Evolutionary conservation across 306 rosid genomes (phyloP).

Genomic region (Erythrophleum fordii): DNA sequence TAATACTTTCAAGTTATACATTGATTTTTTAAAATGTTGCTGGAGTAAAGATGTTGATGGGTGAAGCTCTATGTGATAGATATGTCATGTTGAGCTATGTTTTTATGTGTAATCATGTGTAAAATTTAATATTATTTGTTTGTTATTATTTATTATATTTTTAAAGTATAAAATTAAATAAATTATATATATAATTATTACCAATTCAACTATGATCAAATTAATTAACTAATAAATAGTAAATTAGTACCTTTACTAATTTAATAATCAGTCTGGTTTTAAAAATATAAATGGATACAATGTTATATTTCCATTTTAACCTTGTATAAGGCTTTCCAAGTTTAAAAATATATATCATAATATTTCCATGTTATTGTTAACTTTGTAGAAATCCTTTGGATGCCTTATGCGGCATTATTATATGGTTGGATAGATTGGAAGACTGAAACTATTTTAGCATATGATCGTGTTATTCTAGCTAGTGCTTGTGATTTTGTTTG

Average conservation of each 20-base stretch:
- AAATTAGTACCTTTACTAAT: not conserved
- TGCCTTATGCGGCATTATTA: slow-evolving; percentile 8
- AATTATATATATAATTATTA: not conserved
- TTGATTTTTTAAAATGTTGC: not conserved
- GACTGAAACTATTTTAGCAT: slow-evolving; percentile 4
- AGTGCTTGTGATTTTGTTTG: not conserved
- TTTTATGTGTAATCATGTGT: not conserved
- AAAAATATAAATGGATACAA: not conserved
- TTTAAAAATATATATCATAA: not conserved
- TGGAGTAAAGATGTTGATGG: not conserved
- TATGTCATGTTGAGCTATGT: not conserved
- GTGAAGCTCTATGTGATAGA: not conserved
- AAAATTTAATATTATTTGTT: not conserved
- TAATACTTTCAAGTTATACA: not conserved
- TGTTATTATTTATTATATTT: not conserved
- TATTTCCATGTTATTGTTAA: slow-evolving; percentile 20
- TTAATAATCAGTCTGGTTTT: not conserved
- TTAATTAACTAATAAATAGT: not conserved
- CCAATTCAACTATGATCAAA: not conserved
- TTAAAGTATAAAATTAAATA: not conserved
- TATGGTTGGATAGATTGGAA: slow-evolving; percentile 23
- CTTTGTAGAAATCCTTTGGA: slow-evolving; percentile 6
- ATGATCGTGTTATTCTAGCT: not conserved
- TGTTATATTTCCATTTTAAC: not conserved
- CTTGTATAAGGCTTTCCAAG: not conserved